phyloP scores from a whole-genome alignment of 202 grass and related monocot species.

The Digitaria exilis region DNA sequence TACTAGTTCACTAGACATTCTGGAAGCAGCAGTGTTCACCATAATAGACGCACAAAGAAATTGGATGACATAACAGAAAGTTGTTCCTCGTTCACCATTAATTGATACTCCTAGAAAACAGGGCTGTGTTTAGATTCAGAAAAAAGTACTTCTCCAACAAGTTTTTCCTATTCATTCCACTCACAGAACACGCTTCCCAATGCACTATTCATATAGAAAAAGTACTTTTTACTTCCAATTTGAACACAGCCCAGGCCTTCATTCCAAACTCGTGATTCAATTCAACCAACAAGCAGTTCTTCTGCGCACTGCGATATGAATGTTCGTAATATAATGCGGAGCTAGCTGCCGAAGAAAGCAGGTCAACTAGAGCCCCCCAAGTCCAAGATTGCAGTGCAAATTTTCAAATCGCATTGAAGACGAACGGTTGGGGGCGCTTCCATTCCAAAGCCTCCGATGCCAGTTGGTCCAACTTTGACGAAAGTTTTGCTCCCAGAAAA shows the following conservation, averaged over 20 bases:
- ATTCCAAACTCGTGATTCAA: not conserved
- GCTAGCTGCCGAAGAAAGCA: slow-evolving; percentile 12
- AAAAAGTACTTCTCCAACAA: too few relatives aligned
- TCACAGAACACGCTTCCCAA: too few relatives aligned
- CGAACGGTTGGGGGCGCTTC: slow-evolving; percentile 12
- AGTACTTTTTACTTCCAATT: too few relatives aligned
- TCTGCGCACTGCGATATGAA: not conserved
- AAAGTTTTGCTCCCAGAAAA: slow-evolving; percentile 20
- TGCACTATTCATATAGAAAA: too few relatives aligned
- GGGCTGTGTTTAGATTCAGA: too few relatives aligned
- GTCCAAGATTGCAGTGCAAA: not conserved
- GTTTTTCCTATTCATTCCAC: too few relatives aligned
- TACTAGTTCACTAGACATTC: not conserved
- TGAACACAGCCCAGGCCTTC: not conserved
- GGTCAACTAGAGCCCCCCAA: slow-evolving; percentile 19
- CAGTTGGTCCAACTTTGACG: slow-evolving; percentile 20
- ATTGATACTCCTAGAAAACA: too few relatives aligned
- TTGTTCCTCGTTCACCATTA: too few relatives aligned
- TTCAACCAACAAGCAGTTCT: not conserved
- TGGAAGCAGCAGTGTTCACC: too few relatives aligned
- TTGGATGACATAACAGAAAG: too few relatives aligned
- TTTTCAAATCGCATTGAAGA: slow-evolving; percentile 7
- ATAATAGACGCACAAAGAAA: too few relatives aligned
- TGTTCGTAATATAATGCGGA: not conserved
- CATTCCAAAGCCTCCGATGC: too few relatives aligned